phyloP scores from a whole-genome alignment of 768 basidiomycete genomes.

The Gloeopeniophorella convolvens region DNA sequence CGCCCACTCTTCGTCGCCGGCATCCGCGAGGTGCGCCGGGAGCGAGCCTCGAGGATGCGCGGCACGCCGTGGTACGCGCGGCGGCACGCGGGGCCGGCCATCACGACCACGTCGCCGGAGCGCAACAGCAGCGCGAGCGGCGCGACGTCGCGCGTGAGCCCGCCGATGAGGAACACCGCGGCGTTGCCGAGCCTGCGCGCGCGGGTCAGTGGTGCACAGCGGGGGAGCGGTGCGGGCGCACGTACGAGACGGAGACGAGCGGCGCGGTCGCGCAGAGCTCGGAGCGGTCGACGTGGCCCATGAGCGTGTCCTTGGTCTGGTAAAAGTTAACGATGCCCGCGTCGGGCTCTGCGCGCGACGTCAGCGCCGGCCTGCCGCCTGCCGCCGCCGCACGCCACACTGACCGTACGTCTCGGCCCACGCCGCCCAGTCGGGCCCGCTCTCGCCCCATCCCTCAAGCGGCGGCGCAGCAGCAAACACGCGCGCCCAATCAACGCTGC shows the following conservation, averaged over 20 bases:
- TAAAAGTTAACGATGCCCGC: conserved; percentile 98
- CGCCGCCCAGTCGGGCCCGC: conserved; percentile 55
- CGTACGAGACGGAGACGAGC: conserved; percentile 89
- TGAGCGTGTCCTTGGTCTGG: conserved; percentile 85
- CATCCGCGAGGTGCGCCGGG: conserved; percentile 47
- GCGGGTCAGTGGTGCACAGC: background rate
- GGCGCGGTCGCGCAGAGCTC: conserved; percentile 91
- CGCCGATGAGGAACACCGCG: conserved; percentile 86
- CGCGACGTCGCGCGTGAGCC: conserved; percentile 63
- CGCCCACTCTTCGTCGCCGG: conserved; percentile 41
- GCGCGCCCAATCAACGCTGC: conserved; percentile 58
- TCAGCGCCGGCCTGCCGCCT: background rate
- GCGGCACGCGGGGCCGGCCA: conserved; percentile 83
- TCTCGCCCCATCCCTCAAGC: conserved; percentile 43
- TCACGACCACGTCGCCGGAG: conserved; percentile 87
- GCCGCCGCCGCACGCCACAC: background rate
- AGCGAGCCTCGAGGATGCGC: conserved; percentile 76
- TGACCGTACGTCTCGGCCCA: conserved; percentile 81
- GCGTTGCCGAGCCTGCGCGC: conserved; percentile 73
- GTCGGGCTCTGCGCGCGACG: conserved; percentile 77
- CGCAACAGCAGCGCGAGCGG: conserved; percentile 82
- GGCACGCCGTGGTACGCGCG: conserved; percentile 94
- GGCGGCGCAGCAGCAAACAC: conserved; percentile 39
- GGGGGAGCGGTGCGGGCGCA: background rate
- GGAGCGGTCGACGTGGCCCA: conserved; percentile 97